These are phyloP conservation scores for Heliamphora exappendiculata DNA, from an alignment of 148 eudicot genomes.

Conservation along the genomic window DNA sequence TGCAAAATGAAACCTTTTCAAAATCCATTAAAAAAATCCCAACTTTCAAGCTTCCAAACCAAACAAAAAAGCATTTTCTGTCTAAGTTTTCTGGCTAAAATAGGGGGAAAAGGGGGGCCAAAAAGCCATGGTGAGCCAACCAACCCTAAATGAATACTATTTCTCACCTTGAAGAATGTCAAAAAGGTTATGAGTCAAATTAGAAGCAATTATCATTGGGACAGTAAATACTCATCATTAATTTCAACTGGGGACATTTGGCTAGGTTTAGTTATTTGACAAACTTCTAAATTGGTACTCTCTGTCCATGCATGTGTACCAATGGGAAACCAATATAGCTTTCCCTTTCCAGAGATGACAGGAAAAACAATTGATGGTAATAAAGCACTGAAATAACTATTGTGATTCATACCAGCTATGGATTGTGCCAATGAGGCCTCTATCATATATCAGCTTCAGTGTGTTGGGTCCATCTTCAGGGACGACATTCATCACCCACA, in stretches of 20 bases:
- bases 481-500: slow-evolving; percentile 85
- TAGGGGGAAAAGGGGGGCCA: too few relatives aligned
- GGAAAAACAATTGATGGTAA: neutral
- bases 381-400: too few relatives aligned
- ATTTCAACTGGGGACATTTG: too few relatives aligned
- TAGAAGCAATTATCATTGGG: neutral
- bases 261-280: too few relatives aligned
- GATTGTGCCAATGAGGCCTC: slow-evolving; percentile 70
- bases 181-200: neutral
- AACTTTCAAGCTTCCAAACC: too few relatives aligned
- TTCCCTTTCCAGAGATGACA: neutral
- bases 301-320: neutral
- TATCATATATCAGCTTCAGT: slow-evolving; percentile 61
- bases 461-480: slow-evolving; percentile 39
- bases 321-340: neutral
- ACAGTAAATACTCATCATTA: neutral
- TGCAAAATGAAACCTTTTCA: too few relatives aligned
- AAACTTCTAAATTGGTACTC: neutral
- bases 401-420: slow-evolving; percentile 54
- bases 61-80: too few relatives aligned
- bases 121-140: too few relatives aligned
- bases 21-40: too few relatives aligned
- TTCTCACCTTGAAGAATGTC: too few relatives aligned
- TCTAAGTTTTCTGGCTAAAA: too few relatives aligned
- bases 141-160: too few relatives aligned